A percentile compares a stretch with the other conserved stretches of the same genome.
phyloP scores from a whole-genome alignment of 2,329 filamentous ascomycete genomes.

The Fusarium piperis region DNA sequence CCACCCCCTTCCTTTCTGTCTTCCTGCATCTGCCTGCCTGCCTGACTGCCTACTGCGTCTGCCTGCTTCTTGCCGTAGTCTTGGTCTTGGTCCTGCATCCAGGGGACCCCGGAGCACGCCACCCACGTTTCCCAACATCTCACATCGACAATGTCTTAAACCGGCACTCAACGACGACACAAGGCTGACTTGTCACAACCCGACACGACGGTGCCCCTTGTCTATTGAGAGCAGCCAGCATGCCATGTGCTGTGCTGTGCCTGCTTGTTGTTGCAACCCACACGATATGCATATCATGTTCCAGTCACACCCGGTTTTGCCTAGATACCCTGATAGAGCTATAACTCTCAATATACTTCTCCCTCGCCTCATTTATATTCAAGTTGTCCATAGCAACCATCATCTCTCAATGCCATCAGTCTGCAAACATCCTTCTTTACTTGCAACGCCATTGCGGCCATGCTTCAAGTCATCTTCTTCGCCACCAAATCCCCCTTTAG shows the following conservation, averaged over 20 bases:
- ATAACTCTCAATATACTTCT: neutral
- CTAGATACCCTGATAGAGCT: neutral
- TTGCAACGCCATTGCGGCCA: neutral
- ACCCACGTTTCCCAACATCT: slow-evolving; percentile 28
- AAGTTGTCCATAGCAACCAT: neutral
- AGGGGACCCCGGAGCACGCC: slow-evolving; percentile 21
- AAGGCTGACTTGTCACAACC: slow-evolving; percentile 23
- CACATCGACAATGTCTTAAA: slow-evolving; percentile 36
- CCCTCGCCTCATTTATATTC: neutral
- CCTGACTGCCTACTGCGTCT: neutral
- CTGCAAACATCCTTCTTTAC: neutral
- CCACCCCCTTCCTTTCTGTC: slow-evolving; percentile 18
- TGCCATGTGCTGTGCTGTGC: slow-evolving; percentile 1
- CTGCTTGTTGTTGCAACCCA: neutral
- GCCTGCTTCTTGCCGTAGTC: neutral
- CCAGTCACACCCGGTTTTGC: neutral
- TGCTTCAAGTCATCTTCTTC: neutral
- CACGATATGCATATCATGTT: neutral
- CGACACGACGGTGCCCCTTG: slow-evolving; percentile 20
- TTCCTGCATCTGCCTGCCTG: neutral
- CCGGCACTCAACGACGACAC: slow-evolving; percentile 10
- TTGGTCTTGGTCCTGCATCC: neutral
- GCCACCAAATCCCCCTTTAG: neutral
- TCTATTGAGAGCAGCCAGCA: neutral
- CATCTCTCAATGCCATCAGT: neutral